Conservation (phyloP, 2,329 filamentous ascomycete genomes). For the Podosphaera leucotricha region DNA sequence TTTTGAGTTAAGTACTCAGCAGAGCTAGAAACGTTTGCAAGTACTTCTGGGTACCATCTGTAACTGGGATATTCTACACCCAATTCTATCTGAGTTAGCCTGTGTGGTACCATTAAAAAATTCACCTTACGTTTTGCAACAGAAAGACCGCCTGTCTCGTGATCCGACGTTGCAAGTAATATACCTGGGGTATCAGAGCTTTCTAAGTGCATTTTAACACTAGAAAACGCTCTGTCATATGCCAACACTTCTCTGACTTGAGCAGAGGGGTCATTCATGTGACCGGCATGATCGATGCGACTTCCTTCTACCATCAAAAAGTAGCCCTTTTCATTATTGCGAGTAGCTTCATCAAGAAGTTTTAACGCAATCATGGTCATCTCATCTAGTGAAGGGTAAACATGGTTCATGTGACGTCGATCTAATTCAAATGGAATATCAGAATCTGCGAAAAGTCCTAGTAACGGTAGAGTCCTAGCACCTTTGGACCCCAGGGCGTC, state of each 20-base stretch:
- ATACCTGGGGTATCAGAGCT: constrained; percentile 50
- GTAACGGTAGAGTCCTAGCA: constrained; percentile 48
- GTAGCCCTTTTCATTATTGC: constrained; percentile 72
- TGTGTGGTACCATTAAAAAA: not conserved
- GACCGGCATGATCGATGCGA: constrained; percentile 84
- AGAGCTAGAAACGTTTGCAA: constrained; percentile 57
- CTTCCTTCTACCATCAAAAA: constrained; percentile 98
- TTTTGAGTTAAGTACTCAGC: constrained; percentile 44
- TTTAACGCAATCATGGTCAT: constrained; percentile 70
- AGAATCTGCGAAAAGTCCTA: constrained; percentile 60
- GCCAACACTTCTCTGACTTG: constrained; percentile 86
- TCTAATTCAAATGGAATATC: constrained; percentile 93
- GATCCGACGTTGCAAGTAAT: constrained; percentile 77
- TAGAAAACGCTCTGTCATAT: constrained; percentile 68
- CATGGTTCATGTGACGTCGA: constrained; percentile 49
- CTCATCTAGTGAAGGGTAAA: constrained; percentile 75
- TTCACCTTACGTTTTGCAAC: constrained; percentile 44
- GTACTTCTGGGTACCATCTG: constrained; percentile 59
- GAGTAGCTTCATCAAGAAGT: constrained; percentile 58
- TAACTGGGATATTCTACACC: constrained; percentile 40
- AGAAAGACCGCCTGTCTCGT: constrained; percentile 80
- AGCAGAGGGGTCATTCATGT: constrained; percentile 61
- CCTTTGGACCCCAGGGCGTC: constrained; percentile 46
- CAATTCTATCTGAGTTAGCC: constrained; percentile 21
- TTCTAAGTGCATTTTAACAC: constrained; percentile 66